These are phyloP conservation scores for Luffa aegyptiaca DNA, from an alignment of 306 rosid species.

Conservation along the genomic window DNA sequence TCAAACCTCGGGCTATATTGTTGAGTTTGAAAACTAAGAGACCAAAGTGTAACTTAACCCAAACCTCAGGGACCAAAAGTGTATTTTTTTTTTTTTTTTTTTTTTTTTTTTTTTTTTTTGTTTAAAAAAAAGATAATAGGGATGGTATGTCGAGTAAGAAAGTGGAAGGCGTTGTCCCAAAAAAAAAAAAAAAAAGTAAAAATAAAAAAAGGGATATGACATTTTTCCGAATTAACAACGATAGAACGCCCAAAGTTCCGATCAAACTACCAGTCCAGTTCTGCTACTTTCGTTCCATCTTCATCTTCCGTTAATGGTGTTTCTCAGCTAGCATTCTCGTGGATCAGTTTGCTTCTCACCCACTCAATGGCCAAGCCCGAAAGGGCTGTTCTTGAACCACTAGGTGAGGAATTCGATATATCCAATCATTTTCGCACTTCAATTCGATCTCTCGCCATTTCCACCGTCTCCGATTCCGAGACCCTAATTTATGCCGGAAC, in stretches of 20 bases:
- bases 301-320: neutral
- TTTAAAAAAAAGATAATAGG: too few relatives aligned
- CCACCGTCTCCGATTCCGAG: constrained; percentile 29
- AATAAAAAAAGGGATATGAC: neutral
- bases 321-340: neutral
- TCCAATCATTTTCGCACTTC: constrained; percentile 40
- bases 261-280: neutral
- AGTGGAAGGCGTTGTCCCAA: too few relatives aligned
- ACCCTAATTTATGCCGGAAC: constrained; percentile 56
- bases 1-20: too few relatives aligned
- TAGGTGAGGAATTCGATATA: constrained; percentile 49
- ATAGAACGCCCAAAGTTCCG: neutral
- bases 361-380: constrained; percentile 46
- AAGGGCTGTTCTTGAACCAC: constrained; percentile 62
- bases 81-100: too few relatives aligned
- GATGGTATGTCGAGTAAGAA: too few relatives aligned
- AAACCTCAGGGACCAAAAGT: too few relatives aligned
- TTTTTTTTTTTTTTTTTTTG: too few relatives aligned
- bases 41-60: too few relatives aligned
- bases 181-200: too few relatives aligned
- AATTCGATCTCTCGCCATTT: constrained; percentile 49
- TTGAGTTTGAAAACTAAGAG: too few relatives aligned
- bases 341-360: neutral
- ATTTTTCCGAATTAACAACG: neutral
- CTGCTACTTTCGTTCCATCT: neutral